These are phyloP conservation scores for Collariella sp. DNA, from an alignment of 495 filamentous ascomycete genomes.

Conservation along the genomic window DNA sequence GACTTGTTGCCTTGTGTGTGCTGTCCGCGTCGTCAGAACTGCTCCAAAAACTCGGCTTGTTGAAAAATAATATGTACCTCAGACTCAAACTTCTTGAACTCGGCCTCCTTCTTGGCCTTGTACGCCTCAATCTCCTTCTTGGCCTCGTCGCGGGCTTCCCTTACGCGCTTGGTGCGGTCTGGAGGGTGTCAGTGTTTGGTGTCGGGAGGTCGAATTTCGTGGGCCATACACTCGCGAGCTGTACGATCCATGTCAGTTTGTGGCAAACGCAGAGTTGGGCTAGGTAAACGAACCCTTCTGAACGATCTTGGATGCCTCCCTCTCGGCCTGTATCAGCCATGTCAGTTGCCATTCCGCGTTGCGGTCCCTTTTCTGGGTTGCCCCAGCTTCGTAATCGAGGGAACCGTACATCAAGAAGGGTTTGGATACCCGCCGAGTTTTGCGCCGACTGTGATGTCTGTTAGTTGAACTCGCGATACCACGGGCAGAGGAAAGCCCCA, in stretches of 20 bases:
- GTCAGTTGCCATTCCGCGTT: neutral
- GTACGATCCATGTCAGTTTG: slow-evolving; percentile 2
- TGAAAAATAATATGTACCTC: slow-evolving; percentile 53
- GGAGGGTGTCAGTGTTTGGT: neutral
- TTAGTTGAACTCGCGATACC: slow-evolving; percentile 1
- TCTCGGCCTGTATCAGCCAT: slow-evolving; percentile 62
- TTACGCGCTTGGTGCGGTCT: slow-evolving; percentile 97
- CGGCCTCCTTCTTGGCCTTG: slow-evolving; percentile 77
- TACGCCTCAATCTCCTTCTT: slow-evolving; percentile 98
- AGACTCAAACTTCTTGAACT: slow-evolving; percentile 90
- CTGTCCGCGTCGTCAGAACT: slow-evolving; percentile 33
- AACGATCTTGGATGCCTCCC: slow-evolving; percentile 98
- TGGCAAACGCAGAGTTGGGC: neutral
- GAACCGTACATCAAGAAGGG: slow-evolving; percentile 84
- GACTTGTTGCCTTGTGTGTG: slow-evolving; percentile 82
- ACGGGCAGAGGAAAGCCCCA: neutral
- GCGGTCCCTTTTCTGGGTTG: no score
- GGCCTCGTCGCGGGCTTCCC: slow-evolving; percentile 86
- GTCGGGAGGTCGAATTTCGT: neutral
- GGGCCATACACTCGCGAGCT: slow-evolving; percentile 38
- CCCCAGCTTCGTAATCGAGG: neutral
- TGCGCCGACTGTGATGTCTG: slow-evolving; percentile 69
- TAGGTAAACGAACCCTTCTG: slow-evolving; percentile 60
- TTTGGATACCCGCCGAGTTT: slow-evolving; percentile 96
- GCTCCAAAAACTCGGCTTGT: neutral